Evolutionary conservation across 2,329 filamentous ascomycete genomes (phyloP).

Genomic region (Pezicula neosporulosa): DNA sequence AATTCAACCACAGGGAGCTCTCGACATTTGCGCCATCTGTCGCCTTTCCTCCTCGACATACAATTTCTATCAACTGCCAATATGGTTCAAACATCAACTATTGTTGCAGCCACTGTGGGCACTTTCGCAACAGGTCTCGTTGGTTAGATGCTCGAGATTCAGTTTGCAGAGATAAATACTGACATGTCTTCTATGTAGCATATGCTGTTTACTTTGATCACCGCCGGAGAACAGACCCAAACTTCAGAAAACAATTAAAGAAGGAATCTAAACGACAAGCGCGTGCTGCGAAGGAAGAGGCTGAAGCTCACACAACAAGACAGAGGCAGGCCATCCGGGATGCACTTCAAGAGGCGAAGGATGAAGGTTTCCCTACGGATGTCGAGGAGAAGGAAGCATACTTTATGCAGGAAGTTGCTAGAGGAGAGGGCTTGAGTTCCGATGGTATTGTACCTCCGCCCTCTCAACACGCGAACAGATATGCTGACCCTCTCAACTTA

Average conservation of each 20-base stretch:
- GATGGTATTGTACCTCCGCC: conserved; percentile 59
- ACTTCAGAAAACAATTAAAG: conserved; percentile 66
- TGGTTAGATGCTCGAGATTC: conserved; percentile 40
- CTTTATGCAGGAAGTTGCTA: conserved; percentile 93
- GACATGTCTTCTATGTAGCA: conserved; percentile 36
- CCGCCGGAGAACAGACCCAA: conserved; percentile 58
- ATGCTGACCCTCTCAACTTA: conserved; percentile 10
- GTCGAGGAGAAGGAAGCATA: conserved; percentile 92
- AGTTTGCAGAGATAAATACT: conserved; percentile 7
- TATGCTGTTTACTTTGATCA: conserved; percentile 70
- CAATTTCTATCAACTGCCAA: conserved; percentile 14
- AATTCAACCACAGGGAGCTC: background rate
- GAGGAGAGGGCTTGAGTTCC: conserved; percentile 77
- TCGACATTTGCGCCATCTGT: background rate
- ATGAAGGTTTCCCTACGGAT: conserved; percentile 86
- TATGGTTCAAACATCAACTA: conserved; percentile 48
- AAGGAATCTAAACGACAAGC: conserved; percentile 72
- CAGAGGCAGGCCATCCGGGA: conserved; percentile 72
- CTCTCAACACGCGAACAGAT: background rate
- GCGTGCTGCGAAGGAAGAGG: conserved; percentile 69
- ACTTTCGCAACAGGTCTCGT: conserved; percentile 56
- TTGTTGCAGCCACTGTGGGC: conserved; percentile 60
- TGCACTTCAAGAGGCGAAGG: conserved; percentile 77
- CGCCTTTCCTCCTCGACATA: background rate
- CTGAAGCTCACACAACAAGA: conserved; percentile 59